Evolutionary conservation across 768 basidiomycete species (phyloP).

Genomic region (Macrolepiota dolichaula): DNA sequence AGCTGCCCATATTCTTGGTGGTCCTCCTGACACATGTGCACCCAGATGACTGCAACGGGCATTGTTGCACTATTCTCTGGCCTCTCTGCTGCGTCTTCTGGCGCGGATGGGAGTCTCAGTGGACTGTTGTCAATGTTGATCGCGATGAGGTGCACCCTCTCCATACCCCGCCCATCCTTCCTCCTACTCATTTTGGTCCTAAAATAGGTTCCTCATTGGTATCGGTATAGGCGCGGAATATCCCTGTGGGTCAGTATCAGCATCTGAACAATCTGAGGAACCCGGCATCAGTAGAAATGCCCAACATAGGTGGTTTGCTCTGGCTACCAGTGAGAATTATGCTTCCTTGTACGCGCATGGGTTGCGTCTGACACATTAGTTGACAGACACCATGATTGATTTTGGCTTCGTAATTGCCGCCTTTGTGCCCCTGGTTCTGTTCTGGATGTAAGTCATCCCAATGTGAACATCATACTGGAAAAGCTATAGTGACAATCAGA

Average conservation of each 20-base stretch:
- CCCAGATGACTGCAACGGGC: conserved; percentile 73
- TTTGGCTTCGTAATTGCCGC: conserved; percentile 75
- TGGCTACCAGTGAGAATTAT: conserved; percentile 73
- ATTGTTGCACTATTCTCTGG: conserved; percentile 85
- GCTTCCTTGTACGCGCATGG: conserved; percentile 1
- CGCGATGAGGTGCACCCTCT: conserved; percentile 59
- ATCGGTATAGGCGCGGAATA: conserved; percentile 89
- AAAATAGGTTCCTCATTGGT: conserved; percentile 74
- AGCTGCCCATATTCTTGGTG: not conserved
- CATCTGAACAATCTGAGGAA: conserved; percentile 88
- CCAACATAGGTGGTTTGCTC: conserved; percentile 83
- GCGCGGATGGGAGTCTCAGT: conserved; percentile 64
- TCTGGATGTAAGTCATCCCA: conserved; percentile 69
- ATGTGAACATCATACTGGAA: not conserved
- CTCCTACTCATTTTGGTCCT: not conserved
- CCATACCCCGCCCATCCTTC: not conserved
- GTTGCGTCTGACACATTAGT: too few species aligned
- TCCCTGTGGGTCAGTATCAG: conserved; percentile 86
- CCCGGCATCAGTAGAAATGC: conserved; percentile 71
- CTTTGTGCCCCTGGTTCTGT: conserved; percentile 82
- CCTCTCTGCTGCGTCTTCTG: conserved; percentile 79
- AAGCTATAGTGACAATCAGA: conserved; percentile 29
- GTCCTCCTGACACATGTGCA: conserved; percentile 13
- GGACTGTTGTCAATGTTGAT: conserved; percentile 78
- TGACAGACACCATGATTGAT: conserved; percentile 79